Base-by-base conservation (phyloP, 2,329 filamentous ascomycete species). In the Colletotrichum sp. region DNA sequence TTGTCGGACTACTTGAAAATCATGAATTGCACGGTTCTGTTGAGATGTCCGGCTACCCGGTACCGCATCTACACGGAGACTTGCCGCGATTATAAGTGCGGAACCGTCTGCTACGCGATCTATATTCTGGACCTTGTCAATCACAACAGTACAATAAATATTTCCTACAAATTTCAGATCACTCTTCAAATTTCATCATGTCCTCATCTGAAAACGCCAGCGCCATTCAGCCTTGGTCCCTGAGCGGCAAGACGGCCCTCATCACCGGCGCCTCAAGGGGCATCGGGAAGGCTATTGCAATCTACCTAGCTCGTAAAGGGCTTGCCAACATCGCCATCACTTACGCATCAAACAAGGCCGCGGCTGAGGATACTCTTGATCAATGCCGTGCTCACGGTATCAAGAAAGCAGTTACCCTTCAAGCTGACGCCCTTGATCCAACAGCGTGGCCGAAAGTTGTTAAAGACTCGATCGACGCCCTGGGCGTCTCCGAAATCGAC, bases 321-420 rank as follows among this genome's bases (percentile, higher is more conserved):
- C 16, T 72, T 18, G n/a, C 24, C 28, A 71, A 71, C 8, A 30
- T 74, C 14, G 71, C 71, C 21, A 74, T 74, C 14, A 71, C 67
- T 16, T 74, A 74, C 13, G 59, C 59, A 14, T 21, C 57, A 4
- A 74, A 71, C 43, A 21, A 30, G 7, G 5, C 43, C 7, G 71
- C 67, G 4, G 71, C 67, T 7, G 21, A 71, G 10, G 55, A n/a
- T 6, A 72, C 70, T n/a, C 24, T 74, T 3, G 59, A 36, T 1
- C 14, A 69, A 9, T 61, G 63, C 28, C 70, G 64, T 9, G 28
- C 55, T 16, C 39, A 64, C 3, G 67, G 71, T 13, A 32, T 65
- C 2, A 64, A 55, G 18, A 43, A 72, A 3, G 39, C 39, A 10
- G 10, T 74, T 7, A 59, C 67, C 16, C 34, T 74, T 18, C 39